Evolutionary conservation across 495 filamentous ascomycete genomes (phyloP).

Genomic region (Penicillium cosmopolitanum): DNA sequence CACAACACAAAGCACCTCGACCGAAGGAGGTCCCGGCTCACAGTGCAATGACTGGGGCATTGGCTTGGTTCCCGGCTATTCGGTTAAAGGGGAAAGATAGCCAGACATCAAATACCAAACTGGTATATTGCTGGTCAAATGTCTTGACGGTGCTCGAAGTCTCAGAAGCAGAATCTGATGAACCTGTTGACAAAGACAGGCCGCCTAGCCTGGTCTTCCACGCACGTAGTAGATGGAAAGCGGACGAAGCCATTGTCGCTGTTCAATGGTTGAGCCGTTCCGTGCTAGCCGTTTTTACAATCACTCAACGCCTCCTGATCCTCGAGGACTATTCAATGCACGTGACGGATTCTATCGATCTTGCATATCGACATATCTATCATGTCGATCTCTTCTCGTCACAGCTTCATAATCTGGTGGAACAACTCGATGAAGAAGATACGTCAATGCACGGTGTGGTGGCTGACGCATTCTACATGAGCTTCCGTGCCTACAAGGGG

Average conservation of each 20-base stretch:
- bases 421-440: conserved; percentile 86
- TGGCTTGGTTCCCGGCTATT: conserved; percentile 97
- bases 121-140: conserved; percentile 99
- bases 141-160: conserved; percentile 90
- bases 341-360: conserved; percentile 91
- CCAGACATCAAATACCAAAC: conserved; percentile 60
- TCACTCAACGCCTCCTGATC: conserved; percentile 90
- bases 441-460: conserved; percentile 92
- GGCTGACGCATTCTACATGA: conserved; percentile 97
- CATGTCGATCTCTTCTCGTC: conserved; percentile 85
- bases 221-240: conserved; percentile 86
- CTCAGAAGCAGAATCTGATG: conserved; percentile 66
- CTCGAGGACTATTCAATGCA: conserved; percentile 87
- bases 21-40: conserved; percentile 90
- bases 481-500: conserved; percentile 93
- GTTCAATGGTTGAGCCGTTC: conserved; percentile 97
- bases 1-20: conserved; percentile 87
- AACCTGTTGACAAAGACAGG: conserved; percentile 64
- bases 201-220: conserved; percentile 79
- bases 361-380: conserved; percentile 89
- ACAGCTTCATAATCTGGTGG: conserved; percentile 81
- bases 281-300: conserved; percentile 86
- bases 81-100: conserved; percentile 77
- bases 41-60: conserved; percentile 85
- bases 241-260: conserved; percentile 93